Evolutionary conservation across 129 eudicot species (phyloP).

Genomic region (Lonicera japonica): DNA sequence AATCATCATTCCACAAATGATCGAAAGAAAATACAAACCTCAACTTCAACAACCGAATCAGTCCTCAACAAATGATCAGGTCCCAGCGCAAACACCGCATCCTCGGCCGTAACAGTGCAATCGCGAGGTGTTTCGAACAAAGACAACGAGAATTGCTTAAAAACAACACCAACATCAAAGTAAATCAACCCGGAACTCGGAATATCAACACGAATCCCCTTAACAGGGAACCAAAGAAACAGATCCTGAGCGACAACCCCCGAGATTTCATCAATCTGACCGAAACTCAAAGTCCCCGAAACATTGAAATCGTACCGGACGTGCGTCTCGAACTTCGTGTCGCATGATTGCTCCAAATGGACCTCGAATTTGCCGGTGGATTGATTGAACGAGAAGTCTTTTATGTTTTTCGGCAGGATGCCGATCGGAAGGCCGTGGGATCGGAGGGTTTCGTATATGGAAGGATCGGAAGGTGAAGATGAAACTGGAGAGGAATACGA

Average conservation of each 20-base stretch:
- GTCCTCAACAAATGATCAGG: too few relatives aligned
- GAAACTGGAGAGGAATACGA: slow-evolving; percentile 5
- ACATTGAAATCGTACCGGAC: slow-evolving; percentile 54
- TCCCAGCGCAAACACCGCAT: too few relatives aligned
- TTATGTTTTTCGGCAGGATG: slow-evolving; percentile 63
- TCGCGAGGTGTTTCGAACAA: slow-evolving; percentile 64
- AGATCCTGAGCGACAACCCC: slow-evolving; percentile 82
- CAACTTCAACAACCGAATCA: too few relatives aligned
- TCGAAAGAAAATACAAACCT: too few relatives aligned
- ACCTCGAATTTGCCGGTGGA: slow-evolving; percentile 48
- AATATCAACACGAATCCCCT: slow-evolving; percentile 63
- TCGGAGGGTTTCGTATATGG: slow-evolving; percentile 49
- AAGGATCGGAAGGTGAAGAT: slow-evolving; percentile 17
- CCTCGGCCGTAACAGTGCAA: slow-evolving; percentile 41
- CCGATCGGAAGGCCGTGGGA: slow-evolving; percentile 75
- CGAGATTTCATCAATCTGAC: slow-evolving; percentile 43
- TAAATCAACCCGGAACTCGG: slow-evolving; percentile 77
- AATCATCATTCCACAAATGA: too few relatives aligned
- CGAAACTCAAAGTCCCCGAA: slow-evolving; percentile 44
- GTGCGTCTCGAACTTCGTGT: slow-evolving; percentile 64
- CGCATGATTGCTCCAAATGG: slow-evolving; percentile 40
- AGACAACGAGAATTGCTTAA: slow-evolving; percentile 64
- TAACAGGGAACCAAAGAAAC: slow-evolving; percentile 83
- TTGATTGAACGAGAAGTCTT: slow-evolving; percentile 41
- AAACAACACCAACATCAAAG: slow-evolving; percentile 83